Base-by-base conservation (phyloP, 306 rosid species). In the Mucuna pruriens region DNA sequence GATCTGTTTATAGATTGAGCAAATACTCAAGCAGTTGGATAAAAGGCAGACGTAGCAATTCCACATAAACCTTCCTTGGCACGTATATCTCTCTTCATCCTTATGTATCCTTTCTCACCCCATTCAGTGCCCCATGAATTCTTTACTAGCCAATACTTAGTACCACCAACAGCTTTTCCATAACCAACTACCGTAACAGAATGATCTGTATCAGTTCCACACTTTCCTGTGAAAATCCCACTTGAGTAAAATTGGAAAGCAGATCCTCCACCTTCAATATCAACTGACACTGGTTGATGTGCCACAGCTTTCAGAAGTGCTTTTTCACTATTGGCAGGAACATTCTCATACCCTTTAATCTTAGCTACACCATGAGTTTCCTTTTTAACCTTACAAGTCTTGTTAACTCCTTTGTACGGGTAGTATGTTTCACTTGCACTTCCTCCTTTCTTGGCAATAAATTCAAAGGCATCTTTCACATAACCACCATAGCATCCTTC, bases 71-170 rank as follows among this genome's bases (percentile, higher is more conserved):
- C 74, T 45, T 36, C 1, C 11, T 68, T 68, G 20, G 58, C 61
- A 68, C 1, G 15, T 6, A 40, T 39, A 15, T 61, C 68, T 20
- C 84, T 0, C 7, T 82, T 42, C 70, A 78, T 66, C 25, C 82
- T 85, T 39, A 85, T 85, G 63, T 85, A 85, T 11, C 86, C 86
- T 67, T 82, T n/a, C 19, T 85, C 89, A 60, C 89, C 86, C 89
- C 86, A 86, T 9, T 52, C 22, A 6, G 66, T 60, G 4, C 88
- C 82, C 88, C 86, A 74, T 19, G 86, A 86, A 34, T 86, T 86
- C 17, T 86, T 86, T 0, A 86, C 60, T 0, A 70, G 1, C 86
- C 82, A 83, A 70, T 77, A 83, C 26, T 83, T 70, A 0, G n/a
- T 49, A 8, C 68, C 78, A 49, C 58, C 74, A 3, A 1, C 1